Base-by-base conservation (phyloP, 2,329 filamentous ascomycete genomes). In the Lecanicillium sp. region DNA sequence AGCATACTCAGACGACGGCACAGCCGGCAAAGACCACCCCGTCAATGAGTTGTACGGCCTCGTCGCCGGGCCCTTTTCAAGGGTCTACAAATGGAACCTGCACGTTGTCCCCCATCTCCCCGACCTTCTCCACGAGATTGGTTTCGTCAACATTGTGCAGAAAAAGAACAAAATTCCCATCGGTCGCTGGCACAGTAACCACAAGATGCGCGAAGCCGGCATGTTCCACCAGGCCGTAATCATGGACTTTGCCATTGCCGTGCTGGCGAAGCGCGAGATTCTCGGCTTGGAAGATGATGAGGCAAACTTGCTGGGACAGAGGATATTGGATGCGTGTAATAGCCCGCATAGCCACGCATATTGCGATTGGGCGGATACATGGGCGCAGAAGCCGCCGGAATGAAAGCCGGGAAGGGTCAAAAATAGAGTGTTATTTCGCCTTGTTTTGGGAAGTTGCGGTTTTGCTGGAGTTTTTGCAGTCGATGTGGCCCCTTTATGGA, bases 101-200 rank as follows among this genome's bases (percentile, higher is more conserved):
- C 48, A 49, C 7, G 50, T 63, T 20, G 46, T 53, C 11, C 33
- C 30, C 3, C 29, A 49, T 3, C 50, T 64, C 7, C 54, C 52
- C 7, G 44, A 52, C 3, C 44, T 53, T 7, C 48, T 65, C 3
- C 42, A 47, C 8, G 47, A 51, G 9, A 37, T 53, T 8, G 62
- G 62, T n/a, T 65, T 64, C 38, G 28, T 54, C 41, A 56, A 63
- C 37, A 37, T 59, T 4, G 33, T 53, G 17, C 20, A 38, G 4
- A 34, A 43, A 13, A 51, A 51, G 22, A 55, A 48, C 30, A 48
- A 47, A 14, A 49, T 61, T 2, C 61, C 62, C 11, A 41, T 65
- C 12, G 62, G 61, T 2, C 52, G 58, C n/a, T 65, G 62, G 60
- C 56, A 58, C 5, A 49, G 46, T n/a, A 54, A 61, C 27, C 37